These are phyloP conservation scores for Vigna hirtella DNA, from an alignment of 306 rosid genomes.

Conservation along the genomic window DNA sequence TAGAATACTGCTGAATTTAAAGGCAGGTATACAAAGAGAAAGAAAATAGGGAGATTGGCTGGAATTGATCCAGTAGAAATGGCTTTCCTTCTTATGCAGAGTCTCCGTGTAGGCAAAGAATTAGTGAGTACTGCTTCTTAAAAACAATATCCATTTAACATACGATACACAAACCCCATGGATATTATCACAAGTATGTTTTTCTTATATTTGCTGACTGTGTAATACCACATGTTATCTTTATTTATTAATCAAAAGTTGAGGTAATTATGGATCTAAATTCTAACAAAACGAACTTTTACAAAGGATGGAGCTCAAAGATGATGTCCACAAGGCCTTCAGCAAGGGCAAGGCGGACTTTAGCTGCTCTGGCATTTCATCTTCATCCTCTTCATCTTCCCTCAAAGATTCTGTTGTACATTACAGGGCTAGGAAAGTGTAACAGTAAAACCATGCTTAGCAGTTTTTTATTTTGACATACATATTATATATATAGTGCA, in stretches of 20 bases:
- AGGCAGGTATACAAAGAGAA: not conserved
- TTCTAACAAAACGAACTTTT: too few species aligned
- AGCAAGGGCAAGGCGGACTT: slow-evolving; percentile 76
- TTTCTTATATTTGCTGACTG: too few species aligned
- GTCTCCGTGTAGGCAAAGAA: not conserved
- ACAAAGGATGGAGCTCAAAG: slow-evolving; percentile 64
- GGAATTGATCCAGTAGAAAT: not conserved
- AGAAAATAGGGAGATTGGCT: not conserved
- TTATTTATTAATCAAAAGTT: too few species aligned
- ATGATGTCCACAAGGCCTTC: slow-evolving; percentile 88
- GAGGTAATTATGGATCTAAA: too few species aligned
- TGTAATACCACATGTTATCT: too few species aligned
- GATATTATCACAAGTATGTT: too few species aligned
- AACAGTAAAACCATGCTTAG: slow-evolving; percentile 14
- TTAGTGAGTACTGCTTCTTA: too few species aligned
- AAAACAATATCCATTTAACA: too few species aligned
- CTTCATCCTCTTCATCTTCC: slow-evolving; percentile 69
- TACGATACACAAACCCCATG: too few species aligned
- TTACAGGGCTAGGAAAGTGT: slow-evolving; percentile 67
- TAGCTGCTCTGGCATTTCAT: slow-evolving; percentile 54
- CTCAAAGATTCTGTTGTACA: slow-evolving; percentile 52
- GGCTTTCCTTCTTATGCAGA: not conserved
- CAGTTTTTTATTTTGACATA: slow-evolving; percentile 17
- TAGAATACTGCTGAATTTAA: not conserved
- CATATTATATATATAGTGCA: slow-evolving; percentile 31